Evolutionary conservation across 371 early-diverging fungal genomes (phyloP).

Genomic region (Batkoa obscura): DNA sequence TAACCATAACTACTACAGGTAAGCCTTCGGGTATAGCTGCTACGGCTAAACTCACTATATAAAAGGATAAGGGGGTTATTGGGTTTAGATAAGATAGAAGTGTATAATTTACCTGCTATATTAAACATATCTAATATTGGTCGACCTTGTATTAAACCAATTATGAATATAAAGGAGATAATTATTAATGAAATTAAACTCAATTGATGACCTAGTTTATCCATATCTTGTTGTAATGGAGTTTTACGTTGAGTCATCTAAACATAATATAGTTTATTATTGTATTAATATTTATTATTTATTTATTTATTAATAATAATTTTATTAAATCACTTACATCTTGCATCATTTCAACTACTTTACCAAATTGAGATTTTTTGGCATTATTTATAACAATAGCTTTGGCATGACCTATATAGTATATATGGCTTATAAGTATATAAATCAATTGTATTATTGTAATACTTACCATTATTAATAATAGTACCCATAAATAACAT

Average conservation of each 20-base stretch:
- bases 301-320: too few species aligned
- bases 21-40: conserved; percentile 86
- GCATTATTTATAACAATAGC: conserved; percentile 72
- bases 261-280: background rate
- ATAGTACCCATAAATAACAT: conserved; percentile 81
- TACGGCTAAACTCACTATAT: conserved; percentile 42
- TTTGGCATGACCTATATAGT: conserved; percentile 34
- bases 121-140: conserved; percentile 52
- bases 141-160: conserved; percentile 27
- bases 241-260: conserved; percentile 61
- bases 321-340: conserved; percentile 34
- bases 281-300: background rate
- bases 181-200: conserved; percentile 71
- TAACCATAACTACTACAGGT: conserved; percentile 64
- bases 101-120: conserved; percentile 36
- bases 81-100: background rate
- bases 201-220: conserved; percentile 66
- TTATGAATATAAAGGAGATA: conserved; percentile 70
- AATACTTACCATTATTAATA: conserved; percentile 36
- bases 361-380: conserved; percentile 69
- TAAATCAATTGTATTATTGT: background rate
- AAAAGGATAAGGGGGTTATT: conserved; percentile 23
- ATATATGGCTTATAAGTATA: background rate
- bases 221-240: conserved; percentile 74
- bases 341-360: conserved; percentile 66